Evolutionary conservation across 495 filamentous ascomycete species (phyloP), one percentile per base, ranked within the genome.

Genomic region (Hypomontagnella monticulosa): DNA sequence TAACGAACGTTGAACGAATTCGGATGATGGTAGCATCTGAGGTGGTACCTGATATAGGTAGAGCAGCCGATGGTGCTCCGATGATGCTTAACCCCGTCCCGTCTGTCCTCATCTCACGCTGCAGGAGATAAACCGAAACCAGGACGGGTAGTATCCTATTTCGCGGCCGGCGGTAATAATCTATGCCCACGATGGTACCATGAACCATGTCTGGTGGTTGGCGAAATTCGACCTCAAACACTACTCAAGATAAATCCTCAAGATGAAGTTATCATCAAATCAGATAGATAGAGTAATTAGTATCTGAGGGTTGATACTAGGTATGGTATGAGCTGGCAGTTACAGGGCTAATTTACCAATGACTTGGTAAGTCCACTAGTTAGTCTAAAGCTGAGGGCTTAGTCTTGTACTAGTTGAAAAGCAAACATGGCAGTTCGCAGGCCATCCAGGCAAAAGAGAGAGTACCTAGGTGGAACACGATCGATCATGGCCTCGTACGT

Each of bases 291-390:
- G 16, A 43, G 56, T 30, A 42, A 18, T 12, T 33, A 18, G 51
- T 46, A 30, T 60, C 49, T 18, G 49, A 43, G 49, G 38, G 19
- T 30, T 18, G 51, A 47, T 57, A 60, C 36, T 43, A n/a, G n/a
- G n/a, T 15, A 53, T 58, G 48, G 16, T 16, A 16, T 43, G 14
- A 61, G 51, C 52, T 55, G 51, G 41, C 33, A 58, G 19, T 30
- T 40, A n/a, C n/a, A n/a, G n/a, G n/a, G n/a, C n/a, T n/a, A 67
- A 68, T 68, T 68, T 63, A 68, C 65, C 65, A 63, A 59, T 32
- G 20, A 27, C 46, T 43, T 49, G 53, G 65, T 68, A 62, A 34
- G 32, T 56, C 18, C 48, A 50, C 36, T 57, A 40, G 46, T 53
- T 53, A 57, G 65, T 55, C 43, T 12, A 62, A 44, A 62, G 34